Evolutionary conservation across 1,284 basidiomycete species (phyloP), one percentile per base, ranked within the genome.

Genomic region (Apiotrichum veenhuisii): DNA sequence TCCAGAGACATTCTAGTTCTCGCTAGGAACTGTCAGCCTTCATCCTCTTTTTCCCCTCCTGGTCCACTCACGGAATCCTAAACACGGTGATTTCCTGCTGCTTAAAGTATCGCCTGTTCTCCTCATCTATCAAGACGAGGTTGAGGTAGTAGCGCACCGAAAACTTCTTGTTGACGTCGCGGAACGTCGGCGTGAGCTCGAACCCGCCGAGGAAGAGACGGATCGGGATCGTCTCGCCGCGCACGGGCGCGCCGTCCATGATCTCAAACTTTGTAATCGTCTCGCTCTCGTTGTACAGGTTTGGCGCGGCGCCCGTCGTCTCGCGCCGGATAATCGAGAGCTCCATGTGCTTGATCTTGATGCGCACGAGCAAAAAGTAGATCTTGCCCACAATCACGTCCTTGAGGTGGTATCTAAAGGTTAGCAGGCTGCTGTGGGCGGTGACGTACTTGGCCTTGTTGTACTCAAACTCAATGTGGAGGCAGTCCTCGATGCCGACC

Each of bases 291-390:
- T 98, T 98, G 78, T 98, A 98, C 78, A 95, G 92, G 73, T 98
- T 98, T 11, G 95, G 96, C 4, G 89, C 89, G 4, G 91, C 83
- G 20, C 95, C 95, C 0, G 96, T 98, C 22, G 95, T 98, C 76
- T 98, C 95, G 41, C 95, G 84, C 27, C 95, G 87, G 64, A 98
- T 98, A 72, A 98, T 98, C 17, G 92, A 96, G 20, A 98, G 82
- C 72, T 98, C 96, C 94, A 98, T 98, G 70, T 98, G 94, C 78
- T 98, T 98, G 80, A 98, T 98, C 82, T 98, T 98, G 83, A 98
- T 98, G 59, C 95, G 87, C 9, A 98, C 95, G 43, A 98, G 87
- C 30, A 98, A 81, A 79, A 98, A 98, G 81, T 96, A 98, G 72
- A 98, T 98, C 81, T 98, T 98, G 77, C 95, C 95, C 15, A 98